Evolutionary conservation across 2,329 filamentous ascomycete species (phyloP), one percentile per base, ranked within the genome.

Genomic region (Pyrenochaeta sp.): DNA sequence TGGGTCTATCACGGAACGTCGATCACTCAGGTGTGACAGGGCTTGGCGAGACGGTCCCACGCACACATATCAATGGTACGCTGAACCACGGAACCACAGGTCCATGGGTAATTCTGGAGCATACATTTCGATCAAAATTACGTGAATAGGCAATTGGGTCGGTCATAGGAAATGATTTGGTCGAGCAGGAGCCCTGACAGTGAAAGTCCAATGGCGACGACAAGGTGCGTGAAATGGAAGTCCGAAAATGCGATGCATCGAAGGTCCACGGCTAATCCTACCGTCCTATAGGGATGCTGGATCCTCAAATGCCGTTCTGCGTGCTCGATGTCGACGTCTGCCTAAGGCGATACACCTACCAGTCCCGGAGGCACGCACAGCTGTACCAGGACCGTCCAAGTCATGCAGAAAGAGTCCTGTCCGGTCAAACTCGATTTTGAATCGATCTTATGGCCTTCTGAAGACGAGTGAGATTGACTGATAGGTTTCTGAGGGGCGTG

Each of bases 341-440:
- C 17, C 18, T 26, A 26, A 41, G 31, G 39, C 21, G 32, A 31
- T 30, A 47, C 30, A 31, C 35, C 21, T 5, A 39, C 26, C 14
- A 38, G 37, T n/a, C 29, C 30, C 11, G 27, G 48, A 55, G 47
- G 34, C 48, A 37, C 42, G 39, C 40, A 31, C 46, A 43, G 37
- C n/a, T 32, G 37, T 21, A 39, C 23, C 15, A 15, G 10, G 18
- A 19, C 17, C 9, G 15, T 18, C 20, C 21, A 44, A 27, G 4
- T 28, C 24, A 1, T 36, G 37, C 29, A 36, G 14, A 31, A 3
- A 13, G 8, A 7, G 21, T n/a, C 35, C 31, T 29, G 9, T 21
- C 13, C 6, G 3, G 3, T 24, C n/a, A 1, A 20, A 26, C 11
- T 10, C n/a, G 28, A 26, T 15, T 21, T 13, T 24, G 9, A 5